A percentile compares a stretch with the other conserved stretches of the same genome.
These are phyloP conservation scores for Microsporum canis DNA, from an alignment of 2,329 filamentous ascomycete species.

Conservation along the genomic window DNA sequence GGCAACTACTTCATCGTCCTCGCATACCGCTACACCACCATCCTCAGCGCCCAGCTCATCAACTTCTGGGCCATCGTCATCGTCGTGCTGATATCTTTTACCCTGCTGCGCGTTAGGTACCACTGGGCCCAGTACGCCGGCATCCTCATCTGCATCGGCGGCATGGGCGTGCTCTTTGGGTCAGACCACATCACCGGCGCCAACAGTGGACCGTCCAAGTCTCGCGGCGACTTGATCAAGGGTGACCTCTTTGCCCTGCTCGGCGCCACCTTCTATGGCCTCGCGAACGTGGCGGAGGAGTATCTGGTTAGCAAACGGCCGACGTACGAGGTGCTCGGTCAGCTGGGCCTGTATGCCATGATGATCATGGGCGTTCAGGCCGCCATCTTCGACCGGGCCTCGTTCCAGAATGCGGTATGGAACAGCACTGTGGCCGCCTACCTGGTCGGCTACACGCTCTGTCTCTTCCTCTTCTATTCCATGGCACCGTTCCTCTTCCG, in stretches of 20 bases:
- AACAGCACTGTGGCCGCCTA: constrained; percentile 63
- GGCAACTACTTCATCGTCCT: constrained; percentile 98
- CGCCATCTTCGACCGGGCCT: constrained; percentile 75
- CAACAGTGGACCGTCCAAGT: constrained; percentile 45
- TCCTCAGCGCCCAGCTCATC: constrained; percentile 85
- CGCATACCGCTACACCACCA: constrained; percentile 84
- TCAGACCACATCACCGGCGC: constrained; percentile 71
- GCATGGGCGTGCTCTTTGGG: constrained; percentile 75
- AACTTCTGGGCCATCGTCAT: constrained; percentile 98
- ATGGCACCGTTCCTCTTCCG: constrained; percentile 79
- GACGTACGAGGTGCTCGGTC: constrained; percentile 85
- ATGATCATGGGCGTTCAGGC: constrained; percentile 86
- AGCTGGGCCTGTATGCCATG: constrained; percentile 77
- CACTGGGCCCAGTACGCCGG: constrained; percentile 72
- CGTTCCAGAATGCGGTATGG: constrained; percentile 57
- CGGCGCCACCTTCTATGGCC: constrained; percentile 81
- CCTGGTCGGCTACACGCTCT: constrained; percentile 78
- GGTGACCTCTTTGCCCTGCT: constrained; percentile 86
- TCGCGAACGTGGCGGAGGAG: constrained; percentile 86
- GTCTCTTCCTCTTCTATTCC: constrained; percentile 74
- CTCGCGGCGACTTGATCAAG: constrained; percentile 59
- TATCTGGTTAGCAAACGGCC: constrained; percentile 80
- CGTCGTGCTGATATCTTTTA: constrained; percentile 74
- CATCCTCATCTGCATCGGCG: constrained; percentile 82
- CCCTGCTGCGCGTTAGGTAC: constrained; percentile 71